Conservation (phyloP, 805 yeast genomes). For the Komagataella pseudopastoris region DNA sequence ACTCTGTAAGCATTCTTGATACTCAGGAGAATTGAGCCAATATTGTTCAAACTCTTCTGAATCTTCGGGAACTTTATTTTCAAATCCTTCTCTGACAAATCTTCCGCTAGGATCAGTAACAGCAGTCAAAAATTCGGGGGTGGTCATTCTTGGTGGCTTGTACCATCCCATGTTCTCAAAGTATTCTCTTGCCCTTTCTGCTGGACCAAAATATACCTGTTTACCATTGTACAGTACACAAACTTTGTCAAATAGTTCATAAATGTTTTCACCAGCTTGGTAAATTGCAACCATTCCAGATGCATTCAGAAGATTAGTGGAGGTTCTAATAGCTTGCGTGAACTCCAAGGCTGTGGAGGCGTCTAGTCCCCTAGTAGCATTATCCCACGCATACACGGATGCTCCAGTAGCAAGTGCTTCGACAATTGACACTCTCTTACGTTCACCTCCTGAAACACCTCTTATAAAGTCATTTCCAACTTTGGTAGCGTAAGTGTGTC, state of each 20-base stretch:
- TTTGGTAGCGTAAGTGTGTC: slow-evolving; percentile 46
- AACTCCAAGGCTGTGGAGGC: slow-evolving; percentile 61
- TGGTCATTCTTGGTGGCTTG: slow-evolving; percentile 51
- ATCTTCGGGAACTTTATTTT: slow-evolving; percentile 36
- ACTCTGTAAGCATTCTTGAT: slow-evolving; percentile 19
- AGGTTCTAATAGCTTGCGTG: slow-evolving; percentile 42
- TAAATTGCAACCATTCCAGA: slow-evolving; percentile 56
- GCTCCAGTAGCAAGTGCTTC: slow-evolving; percentile 45
- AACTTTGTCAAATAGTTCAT: slow-evolving; percentile 47
- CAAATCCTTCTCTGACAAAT: slow-evolving; percentile 30
- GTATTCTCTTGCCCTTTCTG: slow-evolving; percentile 35
- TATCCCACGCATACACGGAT: slow-evolving; percentile 49
- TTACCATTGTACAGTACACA: slow-evolving; percentile 45
- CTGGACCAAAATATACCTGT: slow-evolving; percentile 49
- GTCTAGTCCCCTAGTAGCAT: slow-evolving; percentile 60
- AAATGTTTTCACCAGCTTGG: slow-evolving; percentile 56
- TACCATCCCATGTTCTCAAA: slow-evolving; percentile 49
- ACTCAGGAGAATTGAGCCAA: slow-evolving; percentile 47
- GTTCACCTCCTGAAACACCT: slow-evolving; percentile 65
- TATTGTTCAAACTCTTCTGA: slow-evolving; percentile 44
- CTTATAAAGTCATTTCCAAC: slow-evolving; percentile 57
- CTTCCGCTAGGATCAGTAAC: slow-evolving; percentile 56
- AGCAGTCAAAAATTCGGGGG: slow-evolving; percentile 55
- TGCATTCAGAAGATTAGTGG: slow-evolving; percentile 39
- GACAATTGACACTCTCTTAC: slow-evolving; percentile 59